A percentile compares a stretch with the other conserved stretches of the same genome.
Evolutionary conservation across 176 grass and related monocot species (phyloP).

Genomic region (Echinochloa phyllopogon): DNA sequence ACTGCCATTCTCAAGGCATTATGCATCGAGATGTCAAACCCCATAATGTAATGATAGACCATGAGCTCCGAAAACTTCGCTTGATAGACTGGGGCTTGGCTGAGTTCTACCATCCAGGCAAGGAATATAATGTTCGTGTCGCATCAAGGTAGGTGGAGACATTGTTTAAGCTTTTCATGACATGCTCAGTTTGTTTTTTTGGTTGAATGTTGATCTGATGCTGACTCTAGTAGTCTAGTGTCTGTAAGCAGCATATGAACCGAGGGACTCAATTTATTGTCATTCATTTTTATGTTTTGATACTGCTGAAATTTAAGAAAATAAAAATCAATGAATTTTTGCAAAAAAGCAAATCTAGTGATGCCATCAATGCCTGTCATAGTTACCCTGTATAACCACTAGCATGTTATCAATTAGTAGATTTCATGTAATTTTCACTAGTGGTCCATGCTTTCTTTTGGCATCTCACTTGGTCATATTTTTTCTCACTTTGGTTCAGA

Average conservation of each 20-base stretch:
- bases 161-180: conserved; percentile 22
- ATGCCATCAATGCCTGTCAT: neutral
- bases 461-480: conserved; percentile 26
- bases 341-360: conserved; percentile 4
- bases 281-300: neutral
- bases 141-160: conserved; percentile 80
- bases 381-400: neutral
- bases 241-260: conserved; percentile 24
- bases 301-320: conserved; percentile 9
- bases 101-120: conserved; percentile 95
- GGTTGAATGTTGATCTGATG: neutral
- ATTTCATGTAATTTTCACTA: conserved; percentile 30
- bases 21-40: conserved; percentile 99
- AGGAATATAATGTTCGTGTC: conserved; percentile 97
- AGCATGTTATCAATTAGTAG: conserved; percentile 1
- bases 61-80: conserved; percentile 86
- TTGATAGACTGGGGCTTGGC: conserved; percentile 98
- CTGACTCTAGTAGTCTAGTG: conserved; percentile 10
- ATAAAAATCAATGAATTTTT: neutral
- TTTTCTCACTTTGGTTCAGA: conserved; percentile 42
- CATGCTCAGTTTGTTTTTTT: neutral
- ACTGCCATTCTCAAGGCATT: conserved; percentile 94
- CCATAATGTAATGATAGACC: conserved; percentile 99
- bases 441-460: neutral
- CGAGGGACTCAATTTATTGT: neutral